Evolutionary conservation across 2,329 filamentous ascomycete species (phyloP), one percentile per base, ranked within the genome.

Genomic region (Nothophaeocryptopus gaeumannii): DNA sequence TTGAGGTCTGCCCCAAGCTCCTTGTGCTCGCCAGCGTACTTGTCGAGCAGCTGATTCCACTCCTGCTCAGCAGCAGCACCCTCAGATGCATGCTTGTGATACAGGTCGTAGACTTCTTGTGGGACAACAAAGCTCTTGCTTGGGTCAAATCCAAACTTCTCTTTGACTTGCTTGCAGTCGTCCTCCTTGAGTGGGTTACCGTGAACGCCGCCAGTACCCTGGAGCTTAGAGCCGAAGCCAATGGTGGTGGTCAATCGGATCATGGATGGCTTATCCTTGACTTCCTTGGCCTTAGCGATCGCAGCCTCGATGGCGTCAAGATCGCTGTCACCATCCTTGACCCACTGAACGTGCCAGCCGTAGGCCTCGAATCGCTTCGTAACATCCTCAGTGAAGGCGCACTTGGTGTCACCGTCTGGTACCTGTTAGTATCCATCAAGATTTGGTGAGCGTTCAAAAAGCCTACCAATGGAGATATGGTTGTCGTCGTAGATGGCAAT

Each of bases 401-500:
- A 85, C 78, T 93, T 93, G 77, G 88, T 97, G 80, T 96, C 87
- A 74, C 93, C 93, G 70, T 99, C 93, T 83, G 58, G 37, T 34
- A 32, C 41, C 15, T 35, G 50, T 63, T 36, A 63, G 59, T 39
- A 33, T 36, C 2, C 11, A 35, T 13, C 30, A 13, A 11, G 5
- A n/a, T 12, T 7, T n/a, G 5, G 9, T 8, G 8, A 12, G 8
- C 8, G 16, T 33, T 3, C 12, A 9, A 35, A 7, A 12, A 26
- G 54, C 79, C 70, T 69, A 84, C 82, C 82, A 65, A 85, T 85
- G 61, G 82, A 95, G 70, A 99, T 97, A 74, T 96, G 88, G 83
- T 99, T 99, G 81, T 99, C 93, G 70, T 99, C 93, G 75, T 92
- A 99, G 75, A 99, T 82, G 74, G 83, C 84, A 75, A 97, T 97